Percentiles rank a stretch among this genome's conserved stretches.
These are phyloP conservation scores for Blechomonas ayalai DNA, from an alignment of 208 protist species.

Conservation along the genomic window DNA sequence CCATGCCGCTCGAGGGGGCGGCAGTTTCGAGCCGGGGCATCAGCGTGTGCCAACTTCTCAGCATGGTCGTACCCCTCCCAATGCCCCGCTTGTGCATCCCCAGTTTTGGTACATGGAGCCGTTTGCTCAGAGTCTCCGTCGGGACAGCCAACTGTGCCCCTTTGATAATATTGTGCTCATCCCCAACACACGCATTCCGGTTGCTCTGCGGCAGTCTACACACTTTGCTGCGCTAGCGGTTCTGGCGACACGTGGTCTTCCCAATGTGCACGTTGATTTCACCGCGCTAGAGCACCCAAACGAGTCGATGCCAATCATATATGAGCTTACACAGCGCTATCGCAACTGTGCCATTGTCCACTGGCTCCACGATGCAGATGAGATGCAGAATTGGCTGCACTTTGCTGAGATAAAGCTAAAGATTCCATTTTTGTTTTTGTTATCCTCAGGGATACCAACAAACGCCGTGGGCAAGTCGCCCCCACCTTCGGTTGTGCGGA, in stretches of 20 bases:
- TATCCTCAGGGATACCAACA: constrained; percentile 55
- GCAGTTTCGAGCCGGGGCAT: no score
- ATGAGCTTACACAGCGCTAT: constrained; percentile 67
- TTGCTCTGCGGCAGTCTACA: constrained; percentile 62
- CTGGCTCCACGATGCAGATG: constrained; percentile 83
- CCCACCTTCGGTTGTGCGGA: no score
- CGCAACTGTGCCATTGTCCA: constrained; percentile 75
- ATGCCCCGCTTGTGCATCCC: no score
- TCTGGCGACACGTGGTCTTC: constrained; percentile 59
- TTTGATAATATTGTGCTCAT: constrained; percentile 86
- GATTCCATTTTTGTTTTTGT: constrained; percentile 70
- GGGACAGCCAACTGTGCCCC: constrained; percentile 61
- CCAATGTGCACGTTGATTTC: constrained; percentile 81
- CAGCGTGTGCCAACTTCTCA: no score
- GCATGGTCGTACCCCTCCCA: no score
- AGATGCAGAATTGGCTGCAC: constrained; percentile 81
- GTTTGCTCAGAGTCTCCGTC: constrained; percentile 51
- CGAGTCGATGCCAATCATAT: constrained; percentile 76
- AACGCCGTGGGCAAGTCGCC: constrained; percentile 11
- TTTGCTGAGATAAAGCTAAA: constrained; percentile 54
- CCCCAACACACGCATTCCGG: constrained; percentile 81
- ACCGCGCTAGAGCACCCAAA: constrained; percentile 83
- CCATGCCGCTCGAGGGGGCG: no score
- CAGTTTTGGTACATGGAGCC: constrained; percentile 59
- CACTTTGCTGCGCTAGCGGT: constrained; percentile 79